phyloP scores from a whole-genome alignment of 2,329 filamentous ascomycete species.

The Escovopsis sp. region DNA sequence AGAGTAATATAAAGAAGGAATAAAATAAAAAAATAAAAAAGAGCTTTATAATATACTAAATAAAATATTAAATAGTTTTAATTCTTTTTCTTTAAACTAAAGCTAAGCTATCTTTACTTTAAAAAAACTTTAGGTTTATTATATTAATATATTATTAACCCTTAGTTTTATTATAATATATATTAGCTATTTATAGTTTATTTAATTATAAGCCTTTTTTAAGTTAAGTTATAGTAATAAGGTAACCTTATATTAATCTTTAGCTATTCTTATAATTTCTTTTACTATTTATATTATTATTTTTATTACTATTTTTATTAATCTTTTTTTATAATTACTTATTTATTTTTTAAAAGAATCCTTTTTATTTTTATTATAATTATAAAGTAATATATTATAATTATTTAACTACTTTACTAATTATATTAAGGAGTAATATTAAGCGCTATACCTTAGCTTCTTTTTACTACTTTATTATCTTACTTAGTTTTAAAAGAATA shows the following conservation, averaged over 20 bases:
- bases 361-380: background rate
- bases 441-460: no score
- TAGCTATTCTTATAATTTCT: background rate
- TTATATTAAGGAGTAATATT: no score
- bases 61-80: background rate
- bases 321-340: background rate
- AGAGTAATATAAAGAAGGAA: background rate
- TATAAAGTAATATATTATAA: background rate
- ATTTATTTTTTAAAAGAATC: background rate
- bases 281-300: background rate
- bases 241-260: background rate
- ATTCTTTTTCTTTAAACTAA: background rate
- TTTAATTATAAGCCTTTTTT: background rate
- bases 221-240: background rate
- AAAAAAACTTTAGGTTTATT: background rate
- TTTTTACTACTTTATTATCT: no score
- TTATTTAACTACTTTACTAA: background rate
- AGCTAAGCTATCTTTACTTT: background rate
- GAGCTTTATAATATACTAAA: background rate
- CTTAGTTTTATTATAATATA: background rate
- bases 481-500: no score
- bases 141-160: background rate
- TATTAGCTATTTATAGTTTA: background rate
- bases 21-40: background rate
- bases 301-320: background rate